Evolutionary conservation across 768 basidiomycete genomes (phyloP), one percentile per base, ranked within the genome.

Genomic region (Suillus americanus): DNA sequence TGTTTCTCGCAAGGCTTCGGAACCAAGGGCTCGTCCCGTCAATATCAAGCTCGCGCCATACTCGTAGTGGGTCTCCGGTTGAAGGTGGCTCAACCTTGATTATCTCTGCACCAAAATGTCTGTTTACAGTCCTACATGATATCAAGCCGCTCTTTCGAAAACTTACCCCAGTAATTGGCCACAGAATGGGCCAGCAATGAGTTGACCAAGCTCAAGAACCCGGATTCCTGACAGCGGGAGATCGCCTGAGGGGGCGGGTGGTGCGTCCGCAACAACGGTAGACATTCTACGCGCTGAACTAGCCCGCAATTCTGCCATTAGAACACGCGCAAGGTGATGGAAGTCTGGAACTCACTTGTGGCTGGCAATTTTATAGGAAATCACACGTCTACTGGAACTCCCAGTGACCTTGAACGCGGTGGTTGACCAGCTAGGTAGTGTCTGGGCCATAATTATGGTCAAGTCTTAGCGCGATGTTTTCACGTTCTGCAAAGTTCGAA

Each of bases 21-120:
- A 89, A 91, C 90, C 90, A 90, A 0, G 88, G 89, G 67, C 89
- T 89, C 0, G 85, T 85, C 1, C 89, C 88, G 66, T 90, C 89
- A 0, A 84, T 79, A 66, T 91, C 89, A 28, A 89, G 79, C 67
- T 90, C 89, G 60, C 89, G 77, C 88, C 88, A 90, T 2, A 88
- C 85, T 5, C 89, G 85, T 30, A 90, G 75, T 7, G 89, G 88
- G 67, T 91, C 89, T 5, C 89, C 89, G 12, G 74, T 76, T 12
- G 78, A 79, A 1, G 89, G 89, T 0, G 88, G 82, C 68, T 91
- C 90, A 13, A 90, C 78, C 69, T 91, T 91, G 75, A 90, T 89
- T 16, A 90, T 77, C 63, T 91, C 88, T 14, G 89, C 90, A 18
- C 89, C 89, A 64, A 85, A 90, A 72, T 90, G 88, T 0, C 89